Evolutionary conservation across 306 rosid species (phyloP), one percentile per base, ranked within the genome.

Genomic region (Castanopsis chinensis): DNA sequence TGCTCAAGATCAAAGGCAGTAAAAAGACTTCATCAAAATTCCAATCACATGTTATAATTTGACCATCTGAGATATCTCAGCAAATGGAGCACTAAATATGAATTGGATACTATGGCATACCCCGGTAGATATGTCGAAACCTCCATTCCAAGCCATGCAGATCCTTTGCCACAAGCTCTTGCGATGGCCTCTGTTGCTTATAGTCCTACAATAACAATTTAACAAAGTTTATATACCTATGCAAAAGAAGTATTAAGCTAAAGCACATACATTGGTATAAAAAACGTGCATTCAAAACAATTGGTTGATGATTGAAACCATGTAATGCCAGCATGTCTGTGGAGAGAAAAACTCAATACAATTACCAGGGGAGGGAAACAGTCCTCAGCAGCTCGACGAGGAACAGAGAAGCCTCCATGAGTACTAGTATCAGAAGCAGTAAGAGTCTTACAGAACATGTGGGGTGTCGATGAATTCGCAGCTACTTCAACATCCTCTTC

Each of bases 341-440:
- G 74, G 23, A 19, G 41, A 63, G 64, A 59, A 35, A 32, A 71
- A 71, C 37, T 20, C 68, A 65, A 72, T 27, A 63, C 51, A 19
- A 63, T 81, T 91, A 96, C 99, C 97, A 96, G 86, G 54, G 98
- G 93, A 75, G 99, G 98, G 76, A 96, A 96, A 87, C 99, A 96
- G 85, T 96, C 99, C 84, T 96, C 99, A n/a, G 99, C 99, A 1
- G 99, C 99, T 13, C 99, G 94, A 43, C 99, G 93, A 37, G 99
- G 99, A 30, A 96, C 99, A 3, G 99, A 96, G 84, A 96, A 96
- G 27, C 99, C 99, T 69, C 99, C 99, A 71, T 96, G 99, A 79
- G 99, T 93, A 85, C 99, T 96, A 9, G 99, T 96, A 80, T 96
- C 99, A 18, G 99, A 96, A 65, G 99, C 99, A 9, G 99, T 96